Evolutionary conservation across 2,329 filamentous ascomycete genomes (phyloP).

Genomic region (Bipolaris cookei): DNA sequence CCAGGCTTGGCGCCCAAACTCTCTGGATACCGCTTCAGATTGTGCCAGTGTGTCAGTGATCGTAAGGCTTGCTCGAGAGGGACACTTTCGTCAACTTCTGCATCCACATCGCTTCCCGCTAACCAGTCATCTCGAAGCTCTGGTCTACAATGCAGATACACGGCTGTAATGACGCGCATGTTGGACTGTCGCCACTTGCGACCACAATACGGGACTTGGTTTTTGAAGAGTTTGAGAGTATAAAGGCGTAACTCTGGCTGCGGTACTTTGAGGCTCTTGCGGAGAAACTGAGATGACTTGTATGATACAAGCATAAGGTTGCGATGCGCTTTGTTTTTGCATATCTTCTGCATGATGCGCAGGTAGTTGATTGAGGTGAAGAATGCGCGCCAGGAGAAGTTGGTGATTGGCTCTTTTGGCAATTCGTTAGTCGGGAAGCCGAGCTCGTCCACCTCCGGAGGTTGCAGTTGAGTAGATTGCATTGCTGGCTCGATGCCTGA

Average conservation of each 20-base stretch:
- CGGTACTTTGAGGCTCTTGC: constrained; percentile 88
- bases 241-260: constrained; percentile 88
- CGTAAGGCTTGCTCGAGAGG: constrained; percentile 90
- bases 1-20: constrained; percentile 64
- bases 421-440: constrained; percentile 77
- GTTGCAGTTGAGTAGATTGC: constrained; percentile 37
- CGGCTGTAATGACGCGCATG: constrained; percentile 97
- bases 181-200: constrained; percentile 98
- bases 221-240: constrained; percentile 97
- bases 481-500: constrained; percentile 35
- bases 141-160: constrained; percentile 91
- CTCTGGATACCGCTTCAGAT: constrained; percentile 80
- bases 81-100: constrained; percentile 89
- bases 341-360: constrained; percentile 96
- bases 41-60: constrained; percentile 93
- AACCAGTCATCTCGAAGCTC: constrained; percentile 96
- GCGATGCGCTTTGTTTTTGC: constrained; percentile 92
- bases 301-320: constrained; percentile 94
- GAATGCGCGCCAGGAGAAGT: constrained; percentile 92
- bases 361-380: constrained; percentile 95
- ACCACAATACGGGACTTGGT: constrained; percentile 96
- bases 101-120: constrained; percentile 86
- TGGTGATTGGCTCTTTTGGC: constrained; percentile 78
- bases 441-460: constrained; percentile 78
- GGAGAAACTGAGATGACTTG: constrained; percentile 90